These are phyloP conservation scores for Aspergillus oerlinghausenensis DNA, from an alignment of 2,329 filamentous ascomycete genomes.

Conservation along the genomic window DNA sequence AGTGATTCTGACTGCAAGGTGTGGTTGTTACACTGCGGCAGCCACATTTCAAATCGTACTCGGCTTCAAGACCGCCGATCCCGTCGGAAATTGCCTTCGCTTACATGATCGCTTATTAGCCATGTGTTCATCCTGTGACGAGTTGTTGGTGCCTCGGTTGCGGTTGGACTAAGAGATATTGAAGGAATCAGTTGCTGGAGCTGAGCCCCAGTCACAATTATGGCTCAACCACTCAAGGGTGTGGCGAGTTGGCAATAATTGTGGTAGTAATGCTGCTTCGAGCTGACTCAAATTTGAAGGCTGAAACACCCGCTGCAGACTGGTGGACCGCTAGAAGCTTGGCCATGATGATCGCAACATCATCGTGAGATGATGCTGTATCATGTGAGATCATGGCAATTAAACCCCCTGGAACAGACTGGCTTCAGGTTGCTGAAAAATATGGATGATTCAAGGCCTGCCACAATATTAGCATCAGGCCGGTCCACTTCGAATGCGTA, in stretches of 20 bases:
- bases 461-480: not conserved
- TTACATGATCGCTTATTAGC: not conserved
- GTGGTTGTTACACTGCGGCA: not conserved
- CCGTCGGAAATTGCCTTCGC: not conserved
- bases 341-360: not conserved
- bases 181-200: not conserved
- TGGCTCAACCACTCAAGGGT: not conserved
- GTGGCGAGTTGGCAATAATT: not conserved
- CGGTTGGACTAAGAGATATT: not conserved
- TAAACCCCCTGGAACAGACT: not conserved
- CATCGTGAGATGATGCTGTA: not conserved
- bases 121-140: not conserved
- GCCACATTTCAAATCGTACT: no score
- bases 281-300: not conserved
- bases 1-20: not conserved
- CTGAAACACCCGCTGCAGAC: not conserved
- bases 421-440: conserved; percentile 16
- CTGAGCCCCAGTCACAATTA: not conserved
- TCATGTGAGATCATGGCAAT: not conserved
- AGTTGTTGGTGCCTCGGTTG: not conserved
- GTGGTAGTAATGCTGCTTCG: not conserved
- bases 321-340: not conserved
- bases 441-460: conserved; percentile 39
- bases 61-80: not conserved
- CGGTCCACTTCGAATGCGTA: not conserved